These are phyloP conservation scores for Daldinia childiae DNA, from an alignment of 495 filamentous ascomycete species.

Conservation along the genomic window DNA sequence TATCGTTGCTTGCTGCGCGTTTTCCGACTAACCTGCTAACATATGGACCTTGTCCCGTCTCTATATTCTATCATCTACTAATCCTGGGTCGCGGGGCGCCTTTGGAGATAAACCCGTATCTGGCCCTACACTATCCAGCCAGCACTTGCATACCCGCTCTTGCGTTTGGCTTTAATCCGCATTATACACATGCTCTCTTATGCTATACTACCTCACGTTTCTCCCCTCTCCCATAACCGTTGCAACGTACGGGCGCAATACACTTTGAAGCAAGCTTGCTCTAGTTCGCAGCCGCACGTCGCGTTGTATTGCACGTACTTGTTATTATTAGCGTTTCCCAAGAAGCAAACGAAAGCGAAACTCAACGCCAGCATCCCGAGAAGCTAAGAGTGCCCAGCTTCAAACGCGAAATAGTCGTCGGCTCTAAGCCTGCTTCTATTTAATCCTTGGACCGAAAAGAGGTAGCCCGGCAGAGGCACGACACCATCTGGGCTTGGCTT, in stretches of 20 bases:
- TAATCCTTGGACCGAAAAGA: constrained; percentile 26
- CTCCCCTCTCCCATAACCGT: constrained; percentile 15
- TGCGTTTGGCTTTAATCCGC: constrained; percentile 42
- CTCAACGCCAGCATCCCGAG: constrained; percentile 22
- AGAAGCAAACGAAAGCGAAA: constrained; percentile 29
- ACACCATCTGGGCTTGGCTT: constrained; percentile 39
- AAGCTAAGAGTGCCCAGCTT: constrained; percentile 27
- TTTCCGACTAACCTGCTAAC: constrained; percentile 36
- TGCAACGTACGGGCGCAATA: constrained; percentile 31
- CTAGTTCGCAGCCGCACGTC: not conserved
- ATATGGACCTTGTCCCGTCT: constrained; percentile 30
- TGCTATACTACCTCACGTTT: constrained; percentile 6
- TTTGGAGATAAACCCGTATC: constrained; percentile 42
- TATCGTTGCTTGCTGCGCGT: constrained; percentile 36
- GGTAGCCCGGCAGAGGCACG: constrained; percentile 41
- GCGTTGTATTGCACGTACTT: not conserved
- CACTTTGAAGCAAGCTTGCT: constrained; percentile 12
- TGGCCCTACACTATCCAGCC: constrained; percentile 31
- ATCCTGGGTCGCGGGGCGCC: constrained; percentile 37
- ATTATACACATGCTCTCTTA: constrained; percentile 31
- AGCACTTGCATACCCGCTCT: constrained; percentile 46
- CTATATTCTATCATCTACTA: constrained; percentile 23
- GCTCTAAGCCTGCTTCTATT: constrained; percentile 23
- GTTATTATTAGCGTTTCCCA: constrained; percentile 16
- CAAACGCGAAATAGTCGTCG: constrained; percentile 26